These are phyloP conservation scores for Avena atlantica DNA, from an alignment of 176 grass and related monocot genomes.

Conservation along the genomic window DNA sequence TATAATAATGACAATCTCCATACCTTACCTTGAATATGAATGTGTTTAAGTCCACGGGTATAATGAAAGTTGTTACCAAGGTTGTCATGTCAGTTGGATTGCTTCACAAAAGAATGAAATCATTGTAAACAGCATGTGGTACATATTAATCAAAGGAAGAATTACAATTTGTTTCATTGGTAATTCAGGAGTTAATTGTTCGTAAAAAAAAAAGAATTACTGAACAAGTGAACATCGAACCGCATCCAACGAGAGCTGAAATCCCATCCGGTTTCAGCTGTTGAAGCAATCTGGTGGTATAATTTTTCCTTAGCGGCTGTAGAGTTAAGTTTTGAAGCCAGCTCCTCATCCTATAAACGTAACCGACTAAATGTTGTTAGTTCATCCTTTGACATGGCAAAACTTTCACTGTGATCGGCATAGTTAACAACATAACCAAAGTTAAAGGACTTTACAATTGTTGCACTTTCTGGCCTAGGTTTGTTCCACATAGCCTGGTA, in stretches of 20 bases:
- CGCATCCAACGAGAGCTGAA: constrained; percentile 99
- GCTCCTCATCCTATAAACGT: constrained; percentile 67
- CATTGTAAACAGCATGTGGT: constrained; percentile 9
- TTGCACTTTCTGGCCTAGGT: constrained; percentile 92
- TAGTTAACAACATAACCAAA: neutral
- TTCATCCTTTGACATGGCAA: constrained; percentile 4
- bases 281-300: constrained; percentile 79
- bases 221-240: constrained; percentile 41
- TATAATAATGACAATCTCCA: constrained; percentile 5
- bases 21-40: constrained; percentile 84
- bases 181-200: neutral
- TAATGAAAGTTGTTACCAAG: constrained; percentile 62
- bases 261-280: constrained; percentile 98
- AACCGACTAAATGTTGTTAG: constrained; percentile 23
- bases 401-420: neutral
- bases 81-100: constrained; percentile 86
- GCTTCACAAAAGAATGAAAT: constrained; percentile 52
- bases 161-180: neutral
- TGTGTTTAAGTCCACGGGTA: constrained; percentile 93
- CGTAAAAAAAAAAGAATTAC: neutral
- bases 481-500: constrained; percentile 92
- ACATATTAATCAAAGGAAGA: neutral
- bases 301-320: constrained; percentile 64
- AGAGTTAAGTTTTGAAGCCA: constrained; percentile 63
- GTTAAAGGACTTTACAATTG: constrained; percentile 54